Evolutionary conservation across 1,139 yeast species (phyloP).

Genomic region (Protomyces pachydermus): DNA sequence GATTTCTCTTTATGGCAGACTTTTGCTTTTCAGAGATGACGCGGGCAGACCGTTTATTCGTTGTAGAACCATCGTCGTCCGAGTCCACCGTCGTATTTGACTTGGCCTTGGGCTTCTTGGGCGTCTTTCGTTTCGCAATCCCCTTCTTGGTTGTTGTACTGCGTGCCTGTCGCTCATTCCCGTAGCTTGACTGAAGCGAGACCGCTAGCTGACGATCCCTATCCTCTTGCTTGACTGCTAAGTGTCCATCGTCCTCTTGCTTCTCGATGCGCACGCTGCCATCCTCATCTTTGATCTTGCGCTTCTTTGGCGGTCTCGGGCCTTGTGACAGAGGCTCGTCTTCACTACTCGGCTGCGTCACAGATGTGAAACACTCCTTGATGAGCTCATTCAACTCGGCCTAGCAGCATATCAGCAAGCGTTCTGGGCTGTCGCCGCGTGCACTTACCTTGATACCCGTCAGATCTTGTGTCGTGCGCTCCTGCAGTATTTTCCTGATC

Average conservation of each 20-base stretch:
- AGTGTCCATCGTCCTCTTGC: conserved; percentile 38
- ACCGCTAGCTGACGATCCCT: conserved; percentile 3
- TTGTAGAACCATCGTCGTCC: neutral
- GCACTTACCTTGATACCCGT: conserved; percentile 42
- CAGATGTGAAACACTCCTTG: conserved; percentile 53
- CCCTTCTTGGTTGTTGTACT: conserved; percentile 36
- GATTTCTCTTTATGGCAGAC: conserved; percentile 32
- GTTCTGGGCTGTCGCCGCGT: neutral
- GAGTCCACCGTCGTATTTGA: conserved; percentile 13
- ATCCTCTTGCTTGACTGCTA: conserved; percentile 15
- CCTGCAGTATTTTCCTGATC: conserved; percentile 65
- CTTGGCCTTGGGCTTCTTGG: conserved; percentile 1
- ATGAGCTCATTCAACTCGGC: conserved; percentile 58
- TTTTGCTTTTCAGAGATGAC: conserved; percentile 27
- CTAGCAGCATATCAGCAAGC: conserved; percentile 35
- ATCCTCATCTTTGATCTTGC: conserved; percentile 1
- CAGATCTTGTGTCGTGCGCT: conserved; percentile 56
- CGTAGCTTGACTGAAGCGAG: conserved; percentile 24
- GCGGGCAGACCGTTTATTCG: neutral
- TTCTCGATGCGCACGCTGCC: neutral
- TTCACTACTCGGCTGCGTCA: conserved; percentile 40
- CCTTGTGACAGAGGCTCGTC: conserved; percentile 28
- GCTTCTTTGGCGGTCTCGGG: conserved; percentile 29
- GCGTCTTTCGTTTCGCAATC: conserved; percentile 38
- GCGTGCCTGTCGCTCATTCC: conserved; percentile 37